These are phyloP conservation scores for Termitomyces sp. DNA, from an alignment of 768 basidiomycete genomes.

Conservation along the genomic window DNA sequence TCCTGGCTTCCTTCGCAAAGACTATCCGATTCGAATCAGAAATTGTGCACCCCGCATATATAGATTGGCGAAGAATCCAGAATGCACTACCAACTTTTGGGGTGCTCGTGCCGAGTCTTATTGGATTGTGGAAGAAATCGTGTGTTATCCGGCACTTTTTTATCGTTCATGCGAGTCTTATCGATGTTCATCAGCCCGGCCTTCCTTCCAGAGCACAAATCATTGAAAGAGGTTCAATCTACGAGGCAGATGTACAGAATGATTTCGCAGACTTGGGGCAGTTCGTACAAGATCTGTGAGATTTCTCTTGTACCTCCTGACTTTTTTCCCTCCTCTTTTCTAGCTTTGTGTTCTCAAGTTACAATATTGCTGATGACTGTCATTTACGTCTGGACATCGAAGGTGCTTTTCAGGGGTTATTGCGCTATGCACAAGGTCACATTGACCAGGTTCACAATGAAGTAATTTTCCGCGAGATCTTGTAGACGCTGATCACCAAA, in stretches of 20 bases:
- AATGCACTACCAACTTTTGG: too few relatives aligned
- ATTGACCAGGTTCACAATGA: constrained; percentile 20
- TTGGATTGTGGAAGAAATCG: constrained; percentile 56
- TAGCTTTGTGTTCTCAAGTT: constrained; percentile 41
- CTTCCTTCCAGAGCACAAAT: constrained; percentile 33
- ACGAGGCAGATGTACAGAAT: constrained; percentile 33
- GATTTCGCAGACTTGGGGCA: constrained; percentile 43
- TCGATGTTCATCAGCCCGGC: constrained; percentile 25
- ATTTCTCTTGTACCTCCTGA: not conserved
- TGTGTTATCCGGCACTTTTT: constrained; percentile 25
- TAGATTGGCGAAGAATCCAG: too few relatives aligned
- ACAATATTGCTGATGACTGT: constrained; percentile 41
- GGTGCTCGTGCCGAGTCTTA: constrained; percentile 9
- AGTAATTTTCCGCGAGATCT: constrained; percentile 6
- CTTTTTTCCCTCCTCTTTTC: not conserved
- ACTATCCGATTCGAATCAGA: too few relatives aligned
- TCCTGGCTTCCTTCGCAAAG: constrained; percentile 46
- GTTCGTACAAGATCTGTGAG: constrained; percentile 23
- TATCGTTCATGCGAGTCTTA: not conserved
- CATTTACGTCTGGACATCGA: constrained; percentile 34
- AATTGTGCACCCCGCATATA: too few relatives aligned
- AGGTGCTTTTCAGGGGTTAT: constrained; percentile 24
- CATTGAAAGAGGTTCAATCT: constrained; percentile 23
- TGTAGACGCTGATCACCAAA: not conserved
- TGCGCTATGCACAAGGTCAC: constrained; percentile 22